A percentile compares a stretch with the other conserved stretches of the same genome.
These are phyloP conservation scores for Sporothrix euskadiensis DNA, from an alignment of 2,329 filamentous ascomycete species.

Conservation along the genomic window DNA sequence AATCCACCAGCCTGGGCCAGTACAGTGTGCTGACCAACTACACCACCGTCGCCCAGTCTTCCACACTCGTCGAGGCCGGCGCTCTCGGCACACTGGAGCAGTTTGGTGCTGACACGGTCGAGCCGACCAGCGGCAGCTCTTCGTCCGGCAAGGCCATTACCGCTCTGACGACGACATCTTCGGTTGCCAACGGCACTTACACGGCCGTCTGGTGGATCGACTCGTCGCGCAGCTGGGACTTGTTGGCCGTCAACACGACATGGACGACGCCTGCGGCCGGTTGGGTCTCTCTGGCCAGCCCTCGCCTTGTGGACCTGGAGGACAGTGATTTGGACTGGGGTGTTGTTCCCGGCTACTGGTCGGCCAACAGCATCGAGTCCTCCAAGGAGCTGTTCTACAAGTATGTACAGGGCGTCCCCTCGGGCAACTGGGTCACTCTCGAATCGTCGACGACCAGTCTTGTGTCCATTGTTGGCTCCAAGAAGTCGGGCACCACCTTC, in stretches of 20 bases:
- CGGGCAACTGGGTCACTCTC: conserved; percentile 7
- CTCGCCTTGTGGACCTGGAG: conserved; percentile 17
- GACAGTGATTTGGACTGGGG: conserved; percentile 27
- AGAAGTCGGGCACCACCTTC: conserved; percentile 2
- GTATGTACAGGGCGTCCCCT: conserved; percentile 28
- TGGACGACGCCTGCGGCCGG: conserved; percentile 20
- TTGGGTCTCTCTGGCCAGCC: conserved; percentile 27
- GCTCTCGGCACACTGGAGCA: not conserved
- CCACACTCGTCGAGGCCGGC: conserved; percentile 6
- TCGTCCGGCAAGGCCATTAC: not conserved
- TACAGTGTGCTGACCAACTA: conserved; percentile 23
- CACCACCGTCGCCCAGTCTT: conserved; percentile 6
- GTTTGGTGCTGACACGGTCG: conserved; percentile 18
- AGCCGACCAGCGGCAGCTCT: not conserved
- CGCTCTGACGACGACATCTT: not conserved
- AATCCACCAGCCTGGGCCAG: not conserved
- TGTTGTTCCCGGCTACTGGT: conserved; percentile 29
- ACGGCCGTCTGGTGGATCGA: conserved; percentile 27
- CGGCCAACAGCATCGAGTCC: conserved; percentile 23
- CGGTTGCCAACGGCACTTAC: conserved; percentile 22
- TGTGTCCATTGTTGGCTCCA: conserved; percentile 23
- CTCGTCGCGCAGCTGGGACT: conserved; percentile 23
- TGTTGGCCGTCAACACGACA: conserved; percentile 27
- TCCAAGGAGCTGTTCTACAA: conserved; percentile 20
- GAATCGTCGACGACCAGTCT: conserved; percentile 26